These are phyloP conservation scores for Pelargonium myrrhifolium DNA, from an alignment of 441 rosid genomes.

Conservation along the genomic window DNA sequence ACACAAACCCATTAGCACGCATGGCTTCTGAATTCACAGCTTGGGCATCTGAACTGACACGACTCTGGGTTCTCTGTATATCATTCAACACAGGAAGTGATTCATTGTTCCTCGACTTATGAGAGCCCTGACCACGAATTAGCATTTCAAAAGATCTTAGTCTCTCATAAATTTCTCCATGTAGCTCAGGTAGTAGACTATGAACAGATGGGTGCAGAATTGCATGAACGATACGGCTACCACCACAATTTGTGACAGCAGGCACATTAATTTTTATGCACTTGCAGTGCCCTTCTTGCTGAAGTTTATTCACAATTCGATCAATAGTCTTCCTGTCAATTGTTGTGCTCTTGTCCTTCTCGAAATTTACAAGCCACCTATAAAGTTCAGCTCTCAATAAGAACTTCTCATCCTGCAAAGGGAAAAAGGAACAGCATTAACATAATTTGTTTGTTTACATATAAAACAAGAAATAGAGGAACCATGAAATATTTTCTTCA, in stretches of 20 bases:
- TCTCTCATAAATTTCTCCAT: conserved; percentile 62
- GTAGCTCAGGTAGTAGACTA: conserved; percentile 47
- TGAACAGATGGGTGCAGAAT: conserved; percentile 81
- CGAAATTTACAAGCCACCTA: conserved; percentile 76
- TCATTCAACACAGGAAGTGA: conserved; percentile 59
- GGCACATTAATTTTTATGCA: conserved; percentile 58
- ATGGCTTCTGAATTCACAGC: conserved; percentile 51
- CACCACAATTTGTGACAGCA: conserved; percentile 68
- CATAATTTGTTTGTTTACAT: background rate
- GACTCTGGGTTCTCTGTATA: conserved; percentile 55
- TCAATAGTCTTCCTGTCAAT: conserved; percentile 82
- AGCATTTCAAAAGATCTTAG: conserved; percentile 76
- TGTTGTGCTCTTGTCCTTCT: conserved; percentile 62
- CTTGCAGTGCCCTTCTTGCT: conserved; percentile 78
- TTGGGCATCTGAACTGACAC: conserved; percentile 40
- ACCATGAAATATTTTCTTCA: conserved; percentile 9
- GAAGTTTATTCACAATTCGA: conserved; percentile 69
- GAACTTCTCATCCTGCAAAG: conserved; percentile 67
- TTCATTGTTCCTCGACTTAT: conserved; percentile 42
- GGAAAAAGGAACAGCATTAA: conserved; percentile 23
- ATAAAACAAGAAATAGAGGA: conserved; percentile 12
- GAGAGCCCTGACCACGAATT: conserved; percentile 55
- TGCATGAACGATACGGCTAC: conserved; percentile 50
- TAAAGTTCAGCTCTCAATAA: conserved; percentile 73
- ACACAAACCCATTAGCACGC: conserved; percentile 92